Evolutionary conservation across 2,329 filamentous ascomycete genomes (phyloP).

Genomic region (Lachnellula arida): DNA sequence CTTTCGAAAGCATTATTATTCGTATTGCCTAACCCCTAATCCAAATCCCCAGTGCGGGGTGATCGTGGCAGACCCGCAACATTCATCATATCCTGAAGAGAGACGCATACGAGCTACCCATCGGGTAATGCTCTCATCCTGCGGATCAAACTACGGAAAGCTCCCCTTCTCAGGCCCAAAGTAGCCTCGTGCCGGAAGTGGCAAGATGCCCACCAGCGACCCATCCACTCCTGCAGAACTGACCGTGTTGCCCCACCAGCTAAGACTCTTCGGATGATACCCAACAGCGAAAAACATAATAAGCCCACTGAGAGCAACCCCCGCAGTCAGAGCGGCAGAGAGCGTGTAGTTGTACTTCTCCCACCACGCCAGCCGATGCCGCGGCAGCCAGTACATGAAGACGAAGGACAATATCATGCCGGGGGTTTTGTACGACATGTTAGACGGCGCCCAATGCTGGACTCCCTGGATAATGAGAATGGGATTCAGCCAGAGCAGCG

Average conservation of each 20-base stretch:
- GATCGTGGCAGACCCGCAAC: too few species aligned
- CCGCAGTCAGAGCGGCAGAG: constrained; percentile 39
- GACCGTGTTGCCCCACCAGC: constrained; percentile 45
- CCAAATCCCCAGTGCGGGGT: too few species aligned
- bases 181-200: constrained; percentile 32
- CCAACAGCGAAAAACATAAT: constrained; percentile 42
- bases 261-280: constrained; percentile 35
- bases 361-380: constrained; percentile 40
- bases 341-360: constrained; percentile 45
- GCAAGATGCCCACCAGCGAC: constrained; percentile 24
- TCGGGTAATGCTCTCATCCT: too few species aligned
- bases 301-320: constrained; percentile 39
- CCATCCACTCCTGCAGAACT: constrained; percentile 33
- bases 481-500: constrained; percentile 39
- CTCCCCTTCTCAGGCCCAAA: constrained; percentile 30
- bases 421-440: constrained; percentile 40
- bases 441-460: constrained; percentile 41
- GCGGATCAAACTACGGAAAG: constrained; percentile 3
- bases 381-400: constrained; percentile 41
- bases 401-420: constrained; percentile 38
- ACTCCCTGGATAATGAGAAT: constrained; percentile 39
- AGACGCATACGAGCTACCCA: too few species aligned
- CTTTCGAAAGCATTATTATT: too few species aligned
- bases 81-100: too few species aligned
- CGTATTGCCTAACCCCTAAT: too few species aligned